phyloP scores from a whole-genome alignment of 805 yeast species.

The Cyberlindnera maclurae region DNA sequence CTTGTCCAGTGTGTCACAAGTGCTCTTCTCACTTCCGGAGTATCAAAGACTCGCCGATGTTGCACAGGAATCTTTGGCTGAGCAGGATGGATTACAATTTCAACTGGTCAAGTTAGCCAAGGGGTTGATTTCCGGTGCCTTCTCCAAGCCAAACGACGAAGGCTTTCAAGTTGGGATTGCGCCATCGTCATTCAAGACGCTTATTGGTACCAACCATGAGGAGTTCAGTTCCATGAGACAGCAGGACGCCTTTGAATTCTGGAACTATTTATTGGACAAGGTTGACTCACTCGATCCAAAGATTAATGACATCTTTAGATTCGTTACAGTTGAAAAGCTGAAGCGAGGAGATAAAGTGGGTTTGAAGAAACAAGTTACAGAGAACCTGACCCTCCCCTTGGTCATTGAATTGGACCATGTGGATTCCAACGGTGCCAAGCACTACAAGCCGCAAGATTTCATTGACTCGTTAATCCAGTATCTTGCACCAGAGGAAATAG shows the following conservation, averaged over 20 bases:
- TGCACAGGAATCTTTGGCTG: constrained; percentile 35
- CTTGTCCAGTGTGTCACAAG: constrained; percentile 73
- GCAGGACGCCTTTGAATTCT: constrained; percentile 93
- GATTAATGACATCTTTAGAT: constrained; percentile 49
- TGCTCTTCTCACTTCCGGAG: constrained; percentile 41
- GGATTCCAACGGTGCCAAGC: constrained; percentile 38
- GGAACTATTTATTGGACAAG: constrained; percentile 57
- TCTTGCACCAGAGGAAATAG: constrained; percentile 51
- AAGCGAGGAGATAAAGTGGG: constrained; percentile 53
- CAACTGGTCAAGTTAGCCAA: constrained; percentile 77
- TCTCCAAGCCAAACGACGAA: constrained; percentile 47
- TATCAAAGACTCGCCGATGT: constrained; percentile 14
- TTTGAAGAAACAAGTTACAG: constrained; percentile 47
- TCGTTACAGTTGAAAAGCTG: constrained; percentile 56
- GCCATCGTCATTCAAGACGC: constrained; percentile 67
- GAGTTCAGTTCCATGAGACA: constrained; percentile 86
- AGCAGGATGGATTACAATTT: constrained; percentile 48
- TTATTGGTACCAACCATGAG: constrained; percentile 69
- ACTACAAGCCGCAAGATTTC: constrained; percentile 33
- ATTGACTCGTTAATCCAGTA: constrained; percentile 41
- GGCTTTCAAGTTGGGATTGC: constrained; percentile 67
- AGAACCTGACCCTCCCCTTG: constrained; percentile 58
- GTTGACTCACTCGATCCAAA: constrained; percentile 40
- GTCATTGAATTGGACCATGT: constrained; percentile 31
- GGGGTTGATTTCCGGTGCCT: constrained; percentile 70